Percentiles rank a stretch among this genome's conserved stretches.
These are phyloP conservation scores for Suillus variegatus DNA, from an alignment of 768 basidiomycete species.

Conservation along the genomic window DNA sequence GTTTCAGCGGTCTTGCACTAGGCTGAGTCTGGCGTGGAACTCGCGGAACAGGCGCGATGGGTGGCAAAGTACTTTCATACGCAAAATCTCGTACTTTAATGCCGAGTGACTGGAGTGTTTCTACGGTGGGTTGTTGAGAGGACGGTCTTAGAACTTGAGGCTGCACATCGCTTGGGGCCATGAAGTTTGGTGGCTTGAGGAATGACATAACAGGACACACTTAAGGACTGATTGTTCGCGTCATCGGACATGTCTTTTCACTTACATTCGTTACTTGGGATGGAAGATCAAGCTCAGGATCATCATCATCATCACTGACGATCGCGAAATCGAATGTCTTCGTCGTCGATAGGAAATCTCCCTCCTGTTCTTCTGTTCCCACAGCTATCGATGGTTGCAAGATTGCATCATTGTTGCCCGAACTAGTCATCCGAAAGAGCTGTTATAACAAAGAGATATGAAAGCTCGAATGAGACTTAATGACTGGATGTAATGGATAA, in stretches of 20 bases:
- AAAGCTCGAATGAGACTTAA: background rate
- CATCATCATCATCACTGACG: conserved; percentile 17
- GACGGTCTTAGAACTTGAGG: conserved; percentile 1
- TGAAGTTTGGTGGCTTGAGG: conserved; percentile 21
- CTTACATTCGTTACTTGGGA: conserved; percentile 37
- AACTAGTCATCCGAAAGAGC: conserved; percentile 18
- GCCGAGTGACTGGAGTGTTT: conserved; percentile 31
- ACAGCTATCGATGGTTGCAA: conserved; percentile 7
- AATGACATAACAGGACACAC: conserved; percentile 27
- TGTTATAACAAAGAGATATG: conserved; percentile 5
- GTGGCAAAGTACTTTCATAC: conserved; percentile 66
- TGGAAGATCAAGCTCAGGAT: conserved; percentile 20
- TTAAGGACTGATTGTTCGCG: conserved; percentile 33
- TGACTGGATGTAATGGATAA: background rate
- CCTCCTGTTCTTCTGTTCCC: conserved; percentile 8
- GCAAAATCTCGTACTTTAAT: conserved; percentile 62
- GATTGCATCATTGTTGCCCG: conserved; percentile 13
- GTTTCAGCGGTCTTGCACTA: conserved; percentile 37
- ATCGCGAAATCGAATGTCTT: conserved; percentile 2
- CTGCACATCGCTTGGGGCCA: conserved; percentile 17
- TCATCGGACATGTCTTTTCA: conserved; percentile 34
- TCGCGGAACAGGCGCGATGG: conserved; percentile 52
- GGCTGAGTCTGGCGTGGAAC: conserved; percentile 52
- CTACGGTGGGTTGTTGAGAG: conserved; percentile 39
- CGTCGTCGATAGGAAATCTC: conserved; percentile 1